phyloP scores from a whole-genome alignment of 495 filamentous ascomycete species.

The Penicillium roqueforti region DNA sequence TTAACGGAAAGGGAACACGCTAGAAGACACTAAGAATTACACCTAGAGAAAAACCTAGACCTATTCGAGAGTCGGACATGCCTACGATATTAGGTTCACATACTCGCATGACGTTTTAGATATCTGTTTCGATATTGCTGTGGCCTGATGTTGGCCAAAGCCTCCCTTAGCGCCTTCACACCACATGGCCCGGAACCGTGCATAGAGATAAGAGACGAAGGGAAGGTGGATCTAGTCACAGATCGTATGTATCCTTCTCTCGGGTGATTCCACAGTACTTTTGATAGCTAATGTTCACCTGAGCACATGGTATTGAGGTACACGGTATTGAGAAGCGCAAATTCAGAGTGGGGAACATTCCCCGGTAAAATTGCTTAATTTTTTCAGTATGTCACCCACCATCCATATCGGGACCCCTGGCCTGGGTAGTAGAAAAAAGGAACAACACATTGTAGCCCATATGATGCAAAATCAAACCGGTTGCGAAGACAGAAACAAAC shows the following conservation, averaged over 20 bases:
- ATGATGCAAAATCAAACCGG: conserved; percentile 26
- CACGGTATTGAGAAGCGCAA: neutral
- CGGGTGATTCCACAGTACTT: neutral
- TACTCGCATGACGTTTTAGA: neutral
- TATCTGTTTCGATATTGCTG: neutral
- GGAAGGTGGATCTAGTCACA: neutral
- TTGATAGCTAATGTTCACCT: neutral
- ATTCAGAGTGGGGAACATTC: neutral
- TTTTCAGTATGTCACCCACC: conserved; percentile 15
- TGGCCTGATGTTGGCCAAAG: neutral
- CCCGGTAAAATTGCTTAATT: conserved; percentile 7
- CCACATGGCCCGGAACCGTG: neutral
- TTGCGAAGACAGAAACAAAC: conserved; percentile 27
- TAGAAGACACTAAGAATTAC: neutral
- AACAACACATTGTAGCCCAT: conserved; percentile 18
- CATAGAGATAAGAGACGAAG: neutral
- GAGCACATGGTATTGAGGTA: neutral
- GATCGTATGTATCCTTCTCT: neutral
- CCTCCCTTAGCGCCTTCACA: neutral
- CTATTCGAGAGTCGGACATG: neutral
- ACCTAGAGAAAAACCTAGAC: neutral
- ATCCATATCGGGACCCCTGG: conserved; percentile 18
- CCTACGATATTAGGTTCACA: neutral
- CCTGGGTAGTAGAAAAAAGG: conserved; percentile 15
- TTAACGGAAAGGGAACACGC: neutral